Conservation (phyloP, 1,284 basidiomycete genomes). For the Cutaneotrichosporon curvatum region DNA sequence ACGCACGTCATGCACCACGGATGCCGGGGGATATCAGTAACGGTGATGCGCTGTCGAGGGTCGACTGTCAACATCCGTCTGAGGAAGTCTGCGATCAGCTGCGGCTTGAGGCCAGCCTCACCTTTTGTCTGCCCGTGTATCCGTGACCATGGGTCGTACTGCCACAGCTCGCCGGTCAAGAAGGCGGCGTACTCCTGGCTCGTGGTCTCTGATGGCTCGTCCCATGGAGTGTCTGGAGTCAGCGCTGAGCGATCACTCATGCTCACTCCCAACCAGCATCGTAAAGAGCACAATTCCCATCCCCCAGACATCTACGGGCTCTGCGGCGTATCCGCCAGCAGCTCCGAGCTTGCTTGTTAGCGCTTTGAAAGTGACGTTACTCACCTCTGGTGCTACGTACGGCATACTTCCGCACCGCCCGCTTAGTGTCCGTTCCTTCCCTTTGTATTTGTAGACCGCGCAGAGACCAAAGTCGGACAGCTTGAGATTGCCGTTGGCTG, state of each 20-base stretch:
- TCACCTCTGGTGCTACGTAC: constrained; percentile 88
- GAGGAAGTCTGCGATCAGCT: constrained; percentile 56
- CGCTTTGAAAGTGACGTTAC: constrained; percentile 22
- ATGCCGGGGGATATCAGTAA: constrained; percentile 63
- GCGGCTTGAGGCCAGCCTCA: constrained; percentile 41
- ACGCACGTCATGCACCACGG: constrained; percentile 70
- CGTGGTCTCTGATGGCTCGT: constrained; percentile 67
- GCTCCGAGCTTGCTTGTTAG: constrained; percentile 36
- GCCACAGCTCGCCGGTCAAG: constrained; percentile 65
- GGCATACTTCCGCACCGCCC: constrained; percentile 90
- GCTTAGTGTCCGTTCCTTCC: constrained; percentile 66
- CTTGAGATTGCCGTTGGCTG: constrained; percentile 68
- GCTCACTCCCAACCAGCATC: constrained; percentile 80
- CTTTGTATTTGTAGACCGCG: constrained; percentile 83
- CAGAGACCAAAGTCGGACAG: constrained; percentile 94
- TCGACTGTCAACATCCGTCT: constrained; percentile 67
- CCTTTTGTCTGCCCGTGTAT: constrained; percentile 58
- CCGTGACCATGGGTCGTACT: constrained; percentile 73
- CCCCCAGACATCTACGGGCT: constrained; percentile 93
- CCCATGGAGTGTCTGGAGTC: constrained; percentile 86
- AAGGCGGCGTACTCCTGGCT: constrained; percentile 76
- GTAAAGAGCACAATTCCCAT: constrained; percentile 95
- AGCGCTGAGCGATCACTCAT: not conserved
- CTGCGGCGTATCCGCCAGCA: constrained; percentile 64
- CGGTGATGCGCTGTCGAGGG: constrained; percentile 61